phyloP scores from a whole-genome alignment of 2,329 filamentous ascomycete species.

The Diaporthe batatas region DNA sequence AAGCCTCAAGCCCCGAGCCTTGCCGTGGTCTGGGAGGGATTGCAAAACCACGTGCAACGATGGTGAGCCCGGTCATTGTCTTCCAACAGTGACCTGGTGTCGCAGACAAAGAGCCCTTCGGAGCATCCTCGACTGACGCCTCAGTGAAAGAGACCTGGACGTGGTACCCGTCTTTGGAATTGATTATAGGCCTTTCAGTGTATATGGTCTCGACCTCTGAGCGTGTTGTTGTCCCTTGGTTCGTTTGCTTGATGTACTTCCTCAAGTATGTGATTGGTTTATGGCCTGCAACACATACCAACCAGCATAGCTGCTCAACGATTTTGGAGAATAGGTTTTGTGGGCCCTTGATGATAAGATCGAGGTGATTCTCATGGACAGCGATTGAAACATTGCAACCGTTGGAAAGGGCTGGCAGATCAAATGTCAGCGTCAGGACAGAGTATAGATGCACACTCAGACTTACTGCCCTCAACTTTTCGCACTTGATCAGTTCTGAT shows the following conservation, averaged over 20 bases:
- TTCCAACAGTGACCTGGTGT: constrained; percentile 11
- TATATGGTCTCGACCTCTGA: not conserved
- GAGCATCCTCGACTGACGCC: not conserved
- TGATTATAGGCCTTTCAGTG: not conserved
- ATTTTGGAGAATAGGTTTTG: not conserved
- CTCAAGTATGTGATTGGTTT: not conserved
- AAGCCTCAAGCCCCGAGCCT: not conserved
- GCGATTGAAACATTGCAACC: not conserved
- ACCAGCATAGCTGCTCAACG: not conserved
- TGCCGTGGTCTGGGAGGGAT: not conserved
- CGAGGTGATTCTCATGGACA: not conserved
- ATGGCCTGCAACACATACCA: not conserved
- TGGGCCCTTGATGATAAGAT: not conserved
- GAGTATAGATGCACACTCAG: not conserved
- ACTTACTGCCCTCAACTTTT: not conserved
- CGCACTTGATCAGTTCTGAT: not conserved
- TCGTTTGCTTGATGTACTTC: not conserved
- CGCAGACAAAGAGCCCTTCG: no score
- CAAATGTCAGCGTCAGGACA: not conserved
- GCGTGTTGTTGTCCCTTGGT: not conserved
- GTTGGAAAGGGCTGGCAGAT: not conserved
- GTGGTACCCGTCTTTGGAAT: rapidly evolving
- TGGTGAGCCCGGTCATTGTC: not conserved
- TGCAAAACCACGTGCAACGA: not conserved
- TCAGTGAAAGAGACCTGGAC: not conserved